Percentiles rank a stretch among this genome's conserved stretches.
Evolutionary conservation across 1,284 basidiomycete genomes (phyloP).

Genomic region (Malassezia sympodialis): DNA sequence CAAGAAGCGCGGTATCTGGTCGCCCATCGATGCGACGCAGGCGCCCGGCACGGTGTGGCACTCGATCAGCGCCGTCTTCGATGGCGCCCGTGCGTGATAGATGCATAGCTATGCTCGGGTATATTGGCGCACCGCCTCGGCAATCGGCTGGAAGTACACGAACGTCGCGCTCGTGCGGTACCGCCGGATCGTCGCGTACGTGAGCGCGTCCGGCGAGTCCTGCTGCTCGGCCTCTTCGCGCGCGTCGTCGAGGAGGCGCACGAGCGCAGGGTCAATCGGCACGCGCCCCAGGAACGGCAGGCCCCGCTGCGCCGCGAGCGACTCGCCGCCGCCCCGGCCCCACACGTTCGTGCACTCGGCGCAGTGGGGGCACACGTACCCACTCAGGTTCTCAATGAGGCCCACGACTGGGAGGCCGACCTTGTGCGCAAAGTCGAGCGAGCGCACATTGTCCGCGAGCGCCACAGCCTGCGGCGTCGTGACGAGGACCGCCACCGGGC

Average conservation of each 20-base stretch:
- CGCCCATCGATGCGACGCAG: slow-evolving; percentile 81
- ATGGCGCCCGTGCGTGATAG: slow-evolving; percentile 11
- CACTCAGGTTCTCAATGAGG: slow-evolving; percentile 96
- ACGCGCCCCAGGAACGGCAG: slow-evolving; percentile 75
- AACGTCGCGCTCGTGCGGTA: slow-evolving; percentile 39
- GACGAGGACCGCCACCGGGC: slow-evolving; percentile 74
- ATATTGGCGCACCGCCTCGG: slow-evolving; percentile 22
- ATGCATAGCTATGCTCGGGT: slow-evolving; percentile 3
- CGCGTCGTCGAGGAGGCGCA: slow-evolving; percentile 71
- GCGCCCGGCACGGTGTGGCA: slow-evolving; percentile 84
- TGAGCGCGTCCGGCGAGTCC: slow-evolving; percentile 17
- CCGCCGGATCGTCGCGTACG: slow-evolving; percentile 31
- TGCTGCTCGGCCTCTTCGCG: slow-evolving; percentile 12
- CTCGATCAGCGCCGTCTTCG: slow-evolving; percentile 55
- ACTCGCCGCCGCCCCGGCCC: slow-evolving; percentile 79
- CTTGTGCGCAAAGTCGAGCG: slow-evolving; percentile 82
- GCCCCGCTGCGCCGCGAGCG: slow-evolving; percentile 60
- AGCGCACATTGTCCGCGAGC: slow-evolving; percentile 87
- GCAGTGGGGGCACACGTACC: slow-evolving; percentile 77
- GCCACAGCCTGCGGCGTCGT: slow-evolving; percentile 97
- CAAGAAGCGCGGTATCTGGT: slow-evolving; percentile 62
- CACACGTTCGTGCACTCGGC: slow-evolving; percentile 89
- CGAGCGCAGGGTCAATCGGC: slow-evolving; percentile 86
- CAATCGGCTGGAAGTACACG: slow-evolving; percentile 40
- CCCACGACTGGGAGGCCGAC: slow-evolving; percentile 81